Percentiles rank a stretch among this genome's conserved stretches.
These are phyloP conservation scores for Linderniella brevidens DNA, from an alignment of 257 asterid genomes.

Conservation along the genomic window DNA sequence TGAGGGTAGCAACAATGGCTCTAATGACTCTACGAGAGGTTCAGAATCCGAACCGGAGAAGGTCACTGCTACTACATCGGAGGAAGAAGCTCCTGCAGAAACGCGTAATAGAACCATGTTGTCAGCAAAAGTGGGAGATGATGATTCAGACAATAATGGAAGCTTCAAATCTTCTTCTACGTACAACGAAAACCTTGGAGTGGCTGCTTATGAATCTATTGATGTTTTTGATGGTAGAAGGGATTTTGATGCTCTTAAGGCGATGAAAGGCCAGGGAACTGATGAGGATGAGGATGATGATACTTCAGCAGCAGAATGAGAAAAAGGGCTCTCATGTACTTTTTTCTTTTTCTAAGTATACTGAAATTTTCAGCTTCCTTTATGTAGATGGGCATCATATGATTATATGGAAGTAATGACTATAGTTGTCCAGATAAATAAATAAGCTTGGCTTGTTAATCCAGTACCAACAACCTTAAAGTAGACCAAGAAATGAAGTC, in stretches of 20 bases:
- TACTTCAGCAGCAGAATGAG: conserved; percentile 47
- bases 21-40: conserved; percentile 13
- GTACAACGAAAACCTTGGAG: conserved; percentile 26
- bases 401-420: too few relatives aligned
- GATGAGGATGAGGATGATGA: conserved; percentile 37
- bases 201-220: conserved; percentile 32
- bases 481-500: too few relatives aligned
- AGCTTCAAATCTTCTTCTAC: conserved; percentile 8
- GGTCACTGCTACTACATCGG: background rate
- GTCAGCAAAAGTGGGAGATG: conserved; percentile 12
- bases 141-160: conserved; percentile 28
- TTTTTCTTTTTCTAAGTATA: conserved; percentile 2
- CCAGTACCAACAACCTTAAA: too few relatives aligned
- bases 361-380: conserved; percentile 13
- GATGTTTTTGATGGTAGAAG: conserved; percentile 30
- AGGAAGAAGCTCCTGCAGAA: conserved; percentile 11
- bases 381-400: too few relatives aligned
- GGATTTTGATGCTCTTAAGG: conserved; percentile 57
- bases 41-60: conserved; percentile 16
- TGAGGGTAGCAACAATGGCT: conserved; percentile 13
- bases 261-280: conserved; percentile 45
- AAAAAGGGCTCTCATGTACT: conserved; percentile 7
- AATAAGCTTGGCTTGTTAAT: too few relatives aligned
- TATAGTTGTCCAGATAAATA: too few relatives aligned
- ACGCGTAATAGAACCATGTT: conserved; percentile 17